phyloP scores from a whole-genome alignment of 805 yeast genomes.

The Komagataella ulmi region DNA sequence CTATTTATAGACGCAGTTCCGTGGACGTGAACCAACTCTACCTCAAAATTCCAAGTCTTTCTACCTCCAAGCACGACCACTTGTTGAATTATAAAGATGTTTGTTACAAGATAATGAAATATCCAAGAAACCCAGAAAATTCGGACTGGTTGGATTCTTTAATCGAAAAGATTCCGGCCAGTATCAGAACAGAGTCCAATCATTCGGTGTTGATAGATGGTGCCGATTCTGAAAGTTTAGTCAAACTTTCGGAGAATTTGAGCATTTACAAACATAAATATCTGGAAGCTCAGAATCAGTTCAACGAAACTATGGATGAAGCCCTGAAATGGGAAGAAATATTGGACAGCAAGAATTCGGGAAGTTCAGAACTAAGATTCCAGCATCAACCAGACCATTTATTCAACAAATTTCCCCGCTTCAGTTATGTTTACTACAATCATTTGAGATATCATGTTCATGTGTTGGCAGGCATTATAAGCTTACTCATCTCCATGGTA shows the following conservation, averaged over 20 bases:
- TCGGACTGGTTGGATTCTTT: conserved; percentile 1
- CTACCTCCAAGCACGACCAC: neutral
- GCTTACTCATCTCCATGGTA: conserved; percentile 32
- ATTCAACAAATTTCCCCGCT: conserved; percentile 21
- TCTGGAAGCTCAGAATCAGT: neutral
- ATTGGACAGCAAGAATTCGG: neutral
- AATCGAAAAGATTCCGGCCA: neutral
- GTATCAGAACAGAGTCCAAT: neutral
- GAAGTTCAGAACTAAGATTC: neutral
- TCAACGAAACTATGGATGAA: neutral
- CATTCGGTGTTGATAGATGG: neutral
- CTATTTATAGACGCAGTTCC: conserved; percentile 4
- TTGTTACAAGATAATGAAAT: neutral
- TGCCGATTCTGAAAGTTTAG: neutral
- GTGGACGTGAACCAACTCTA: neutral
- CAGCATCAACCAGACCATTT: neutral
- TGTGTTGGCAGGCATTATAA: conserved; percentile 25
- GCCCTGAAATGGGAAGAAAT: neutral
- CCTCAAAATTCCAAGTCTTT: neutral
- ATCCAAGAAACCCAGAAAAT: conserved; percentile 1
- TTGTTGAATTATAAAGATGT: neutral
- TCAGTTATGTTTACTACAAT: conserved; percentile 26
- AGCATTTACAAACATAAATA: neutral
- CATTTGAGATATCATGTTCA: conserved; percentile 31
- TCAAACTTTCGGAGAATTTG: neutral